These are phyloP conservation scores for Actinidia arguta DNA, from an alignment of 179 eudicot species.

Conservation along the genomic window DNA sequence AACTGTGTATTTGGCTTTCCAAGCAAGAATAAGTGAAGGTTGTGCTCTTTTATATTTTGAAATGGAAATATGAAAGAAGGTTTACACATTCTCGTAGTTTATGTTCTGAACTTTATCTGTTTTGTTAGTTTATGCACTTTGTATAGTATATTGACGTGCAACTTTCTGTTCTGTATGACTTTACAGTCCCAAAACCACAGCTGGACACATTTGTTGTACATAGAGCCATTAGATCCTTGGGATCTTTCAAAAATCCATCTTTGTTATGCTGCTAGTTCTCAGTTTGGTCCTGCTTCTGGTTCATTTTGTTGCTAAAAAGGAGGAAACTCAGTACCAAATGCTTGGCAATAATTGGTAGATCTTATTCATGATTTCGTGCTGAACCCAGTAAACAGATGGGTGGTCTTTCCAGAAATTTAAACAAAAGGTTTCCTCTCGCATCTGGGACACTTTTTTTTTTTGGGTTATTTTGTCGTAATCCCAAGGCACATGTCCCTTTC, in stretches of 20 bases:
- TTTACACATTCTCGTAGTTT: too few relatives aligned
- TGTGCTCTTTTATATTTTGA: neutral
- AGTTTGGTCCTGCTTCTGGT: too few relatives aligned
- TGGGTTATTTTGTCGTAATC: too few relatives aligned
- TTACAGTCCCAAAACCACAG: conserved; percentile 71
- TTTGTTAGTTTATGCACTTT: neutral
- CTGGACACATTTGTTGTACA: conserved; percentile 79
- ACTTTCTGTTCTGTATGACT: conserved; percentile 1
- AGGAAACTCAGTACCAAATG: neutral
- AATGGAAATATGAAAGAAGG: neutral
- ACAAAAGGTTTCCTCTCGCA: too few relatives aligned
- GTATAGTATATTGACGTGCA: neutral
- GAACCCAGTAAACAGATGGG: neutral
- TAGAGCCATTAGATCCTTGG: conserved; percentile 71
- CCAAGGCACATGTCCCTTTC: too few relatives aligned
- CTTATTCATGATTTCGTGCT: neutral
- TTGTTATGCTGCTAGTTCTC: too few relatives aligned
- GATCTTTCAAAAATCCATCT: too few relatives aligned
- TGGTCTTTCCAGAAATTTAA: neutral
- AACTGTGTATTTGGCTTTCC: conserved; percentile 76
- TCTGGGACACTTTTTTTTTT: too few relatives aligned
- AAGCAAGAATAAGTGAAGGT: conserved; percentile 65
- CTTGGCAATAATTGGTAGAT: neutral
- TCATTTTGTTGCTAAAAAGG: too few relatives aligned
- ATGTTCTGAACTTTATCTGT: too few relatives aligned